Evolutionary conservation across 768 basidiomycete genomes (phyloP), one percentile per base, ranked within the genome.

Genomic region (Hebeloma cylindrosporum): DNA sequence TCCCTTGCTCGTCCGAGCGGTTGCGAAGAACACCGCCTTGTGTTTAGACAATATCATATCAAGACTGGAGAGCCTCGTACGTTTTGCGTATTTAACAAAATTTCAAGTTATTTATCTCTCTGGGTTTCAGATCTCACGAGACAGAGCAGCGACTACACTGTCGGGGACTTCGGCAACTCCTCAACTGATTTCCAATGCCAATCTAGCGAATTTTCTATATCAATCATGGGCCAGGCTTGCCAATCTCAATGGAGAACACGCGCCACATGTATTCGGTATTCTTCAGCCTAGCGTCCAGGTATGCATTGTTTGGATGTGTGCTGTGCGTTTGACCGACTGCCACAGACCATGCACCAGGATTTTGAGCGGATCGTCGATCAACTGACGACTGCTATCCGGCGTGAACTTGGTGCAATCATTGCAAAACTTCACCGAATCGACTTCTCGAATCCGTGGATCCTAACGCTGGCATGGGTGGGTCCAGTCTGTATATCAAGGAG

Each of bases 401-500:
- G 89, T 14, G 96, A 99, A 54, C 70, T 93, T 25, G 74, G 81
- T 26, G 77, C 83, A 1, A 88, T 93, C 50, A 74, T 96, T 33
- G 79, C 85, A 1, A 81, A 86, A 40, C 72, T 99, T 21, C 95
- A 98, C 65, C 80, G 87, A 5, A 78, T 90, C 33, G 89, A 93
- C 61, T 84, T 94, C 58, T 78, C 79, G 38, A 87, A 64, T 68
- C 79, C 7, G 64, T 78, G 7, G 90, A 93, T 51, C 76, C 86
- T 1, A 73, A 73, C 64, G 69, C 77, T 32, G 78, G 77, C 13
- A 78, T 80, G 61, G 80, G 80, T 11, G 80, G 80, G 5, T 70
- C 86, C 4, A 95, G 90, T 64, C 63, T 83, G 10, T 98, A 97
- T 65, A 88, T 97, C 80, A 88, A 89, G 61, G 93, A 95, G 51